Base-by-base conservation (phyloP, 2,329 filamentous ascomycete genomes). In the Lojkania enalia region DNA sequence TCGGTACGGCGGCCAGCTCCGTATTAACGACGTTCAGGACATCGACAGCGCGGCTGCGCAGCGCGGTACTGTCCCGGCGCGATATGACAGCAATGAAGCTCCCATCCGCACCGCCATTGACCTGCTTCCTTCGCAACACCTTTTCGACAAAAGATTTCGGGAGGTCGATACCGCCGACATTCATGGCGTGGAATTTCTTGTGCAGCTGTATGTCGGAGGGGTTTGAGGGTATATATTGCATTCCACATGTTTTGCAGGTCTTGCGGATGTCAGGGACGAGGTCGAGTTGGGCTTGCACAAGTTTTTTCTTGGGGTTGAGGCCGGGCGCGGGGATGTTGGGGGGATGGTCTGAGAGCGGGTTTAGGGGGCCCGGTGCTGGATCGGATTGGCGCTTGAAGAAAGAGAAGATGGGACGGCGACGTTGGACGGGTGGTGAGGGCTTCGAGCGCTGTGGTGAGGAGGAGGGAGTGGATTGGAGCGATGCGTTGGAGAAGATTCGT, bases 211-310 rank as follows among this genome's bases (percentile, higher is more conserved):
- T 71, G 55, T 87, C 84, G 56, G 85, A 82, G 5, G 72, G 67
- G 38, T 79, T 79, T 0, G 82, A 84, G 3, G 82, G 79, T 23
- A 82, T 76, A 54, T 86, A 87, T 41, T 84, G 80, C 84, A 87
- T 87, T 1, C 81, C 80, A 55, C 84, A 87, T 2, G 71, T 72
- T 27, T 72, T 71, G 66, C 84, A 87, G 9, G 76, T 80, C 53
- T 78, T 79, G 35, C 79, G 75, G 29, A 77, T 69, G 31, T 79
- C 75, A 29, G 74, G 71, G 2, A 80, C 82, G 11, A 85, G 70
- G 54, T 82, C 80, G 48, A 85, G 75, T 54, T 82, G 79, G 73
- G 82, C 82, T 59, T 85, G 82, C 38, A 77, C 77, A 46, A 84
- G 58, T 20, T 63, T 61, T 44, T 64, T 66, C 47, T 58, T 61